Evolutionary conservation across 1,139 yeast genomes (phyloP), one percentile per base, ranked within the genome.

Genomic region (Protomyces gravidus): DNA sequence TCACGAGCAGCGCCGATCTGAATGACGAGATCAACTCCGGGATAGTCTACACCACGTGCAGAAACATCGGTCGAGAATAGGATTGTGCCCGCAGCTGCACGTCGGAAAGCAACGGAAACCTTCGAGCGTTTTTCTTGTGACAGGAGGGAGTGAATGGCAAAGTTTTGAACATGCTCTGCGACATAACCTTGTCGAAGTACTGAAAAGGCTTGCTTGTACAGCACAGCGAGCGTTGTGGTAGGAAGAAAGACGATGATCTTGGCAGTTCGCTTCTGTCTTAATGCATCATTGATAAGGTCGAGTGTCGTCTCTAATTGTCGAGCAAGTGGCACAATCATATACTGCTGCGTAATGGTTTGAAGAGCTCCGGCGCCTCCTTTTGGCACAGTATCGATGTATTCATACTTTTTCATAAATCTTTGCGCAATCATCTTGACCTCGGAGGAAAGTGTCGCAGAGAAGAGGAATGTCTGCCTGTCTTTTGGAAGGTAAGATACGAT

Each of bases 1-100:
- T 45, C 19, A 13, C 47, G 27, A n/a, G 59, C 49, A 21, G 51
- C 19, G 13, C 58, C 96, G 40, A 89, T 67, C 69, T 89, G 97
- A 9, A 89, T 75, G 2, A 89, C 96, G 40, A 89, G 73, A 68
- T 89, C 96, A n/a, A 89, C 96, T 61, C 88, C 92, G 1, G 96
- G 95, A 36, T 89, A 83, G 74, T 90, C 97, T 32, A 90, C 81
- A 47, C 97, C 97, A 71, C 97, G 78, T 0, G 96, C 96, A 1
- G 97, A 96, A n/a, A 73, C 75, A 64, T 73, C 76, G 1, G 76
- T 73, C 1, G 76, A 73, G 74, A 90, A 75, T 21, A 90, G 71
- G 0, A 89, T 80, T 11, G 83, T 76, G 64, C 82, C 83, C 2
- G 72, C 68, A 23, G 75, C 68, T 27, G 72, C 66, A 3, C 77